A percentile compares a stretch with the other conserved stretches of the same genome.
phyloP scores from a whole-genome alignment of 257 asterid genomes.

The Penstemon eatonii region DNA sequence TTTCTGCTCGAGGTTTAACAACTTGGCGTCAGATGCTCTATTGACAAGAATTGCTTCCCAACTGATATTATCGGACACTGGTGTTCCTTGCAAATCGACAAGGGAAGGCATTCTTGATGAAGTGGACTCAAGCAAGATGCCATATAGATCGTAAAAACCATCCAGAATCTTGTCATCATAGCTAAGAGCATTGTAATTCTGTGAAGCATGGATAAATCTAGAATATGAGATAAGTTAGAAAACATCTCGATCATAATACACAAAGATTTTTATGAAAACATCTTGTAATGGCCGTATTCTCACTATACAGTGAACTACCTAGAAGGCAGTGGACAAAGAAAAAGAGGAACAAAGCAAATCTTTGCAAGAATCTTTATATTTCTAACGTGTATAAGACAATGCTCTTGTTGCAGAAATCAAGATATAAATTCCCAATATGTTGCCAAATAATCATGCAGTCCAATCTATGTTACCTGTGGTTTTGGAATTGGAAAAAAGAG shows the following conservation, averaged over 20 bases:
- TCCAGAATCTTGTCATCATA: conserved; percentile 95
- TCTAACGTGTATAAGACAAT: conserved; percentile 8
- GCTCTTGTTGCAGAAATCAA: background rate
- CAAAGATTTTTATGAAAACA: background rate
- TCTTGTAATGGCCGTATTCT: background rate
- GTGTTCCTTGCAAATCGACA: conserved; percentile 80
- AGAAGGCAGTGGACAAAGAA: conserved; percentile 2
- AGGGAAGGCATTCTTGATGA: conserved; percentile 94
- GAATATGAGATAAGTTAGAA: conserved; percentile 48
- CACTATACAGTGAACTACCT: conserved; percentile 1
- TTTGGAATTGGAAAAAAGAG: conserved; percentile 14
- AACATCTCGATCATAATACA: no score
- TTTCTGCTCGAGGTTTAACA: conserved; percentile 75
- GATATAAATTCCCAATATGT: background rate
- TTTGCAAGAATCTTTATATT: conserved; percentile 7
- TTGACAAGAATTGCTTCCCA: conserved; percentile 95
- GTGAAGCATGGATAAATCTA: conserved; percentile 82
- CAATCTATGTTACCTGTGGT: conserved; percentile 10
- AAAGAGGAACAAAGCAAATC: conserved; percentile 1
- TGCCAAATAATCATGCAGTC: conserved; percentile 6
- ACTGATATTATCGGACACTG: conserved; percentile 57
- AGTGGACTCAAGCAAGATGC: conserved; percentile 61
- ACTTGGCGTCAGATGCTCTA: conserved; percentile 69
- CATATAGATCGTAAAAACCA: conserved; percentile 89
- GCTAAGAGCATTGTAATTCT: conserved; percentile 94